Evolutionary conservation across 2,329 filamentous ascomycete species (phyloP).

Genomic region (Fusarium abutilonis): DNA sequence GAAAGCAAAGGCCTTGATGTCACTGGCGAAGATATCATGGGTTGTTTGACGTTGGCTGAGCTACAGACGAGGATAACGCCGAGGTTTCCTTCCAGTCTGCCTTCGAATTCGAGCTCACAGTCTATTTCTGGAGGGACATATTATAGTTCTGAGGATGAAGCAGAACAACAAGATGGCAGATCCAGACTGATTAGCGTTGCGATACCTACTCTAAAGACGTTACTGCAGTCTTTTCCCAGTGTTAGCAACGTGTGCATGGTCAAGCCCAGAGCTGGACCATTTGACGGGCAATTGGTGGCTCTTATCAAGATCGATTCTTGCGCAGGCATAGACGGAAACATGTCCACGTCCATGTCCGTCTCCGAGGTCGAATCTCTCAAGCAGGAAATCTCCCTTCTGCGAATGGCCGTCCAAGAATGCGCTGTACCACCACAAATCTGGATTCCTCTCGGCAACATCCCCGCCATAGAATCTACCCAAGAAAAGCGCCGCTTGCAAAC

Average conservation of each 20-base stretch:
- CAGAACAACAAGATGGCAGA: neutral
- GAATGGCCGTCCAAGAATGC: slow-evolving; percentile 53
- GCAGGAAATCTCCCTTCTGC: slow-evolving; percentile 55
- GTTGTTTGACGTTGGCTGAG: slow-evolving; percentile 57
- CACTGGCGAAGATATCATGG: slow-evolving; percentile 54
- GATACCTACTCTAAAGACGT: slow-evolving; percentile 48
- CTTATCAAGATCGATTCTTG: slow-evolving; percentile 53
- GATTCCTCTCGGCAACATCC: slow-evolving; percentile 60
- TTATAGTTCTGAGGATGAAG: slow-evolving; percentile 1
- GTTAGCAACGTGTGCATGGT: slow-evolving; percentile 57
- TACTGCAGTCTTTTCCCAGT: slow-evolving; percentile 53
- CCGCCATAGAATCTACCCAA: slow-evolving; percentile 52
- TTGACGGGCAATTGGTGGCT: slow-evolving; percentile 61
- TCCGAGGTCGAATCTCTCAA: slow-evolving; percentile 55
- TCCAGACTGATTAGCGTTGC: slow-evolving; percentile 13
- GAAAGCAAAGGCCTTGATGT: slow-evolving; percentile 47
- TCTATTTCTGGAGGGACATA: slow-evolving; percentile 26
- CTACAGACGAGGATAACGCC: slow-evolving; percentile 53
- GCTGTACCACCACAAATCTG: slow-evolving; percentile 57
- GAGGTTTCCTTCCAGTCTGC: neutral
- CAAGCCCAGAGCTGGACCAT: slow-evolving; percentile 59
- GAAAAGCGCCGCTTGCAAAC: slow-evolving; percentile 60
- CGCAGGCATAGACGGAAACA: slow-evolving; percentile 43
- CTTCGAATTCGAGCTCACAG: slow-evolving; percentile 5
- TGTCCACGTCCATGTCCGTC: slow-evolving; percentile 45